Evolutionary conservation across 108 stramenopile genomes (phyloP).

Genomic region (Conticribra guillardii): DNA sequence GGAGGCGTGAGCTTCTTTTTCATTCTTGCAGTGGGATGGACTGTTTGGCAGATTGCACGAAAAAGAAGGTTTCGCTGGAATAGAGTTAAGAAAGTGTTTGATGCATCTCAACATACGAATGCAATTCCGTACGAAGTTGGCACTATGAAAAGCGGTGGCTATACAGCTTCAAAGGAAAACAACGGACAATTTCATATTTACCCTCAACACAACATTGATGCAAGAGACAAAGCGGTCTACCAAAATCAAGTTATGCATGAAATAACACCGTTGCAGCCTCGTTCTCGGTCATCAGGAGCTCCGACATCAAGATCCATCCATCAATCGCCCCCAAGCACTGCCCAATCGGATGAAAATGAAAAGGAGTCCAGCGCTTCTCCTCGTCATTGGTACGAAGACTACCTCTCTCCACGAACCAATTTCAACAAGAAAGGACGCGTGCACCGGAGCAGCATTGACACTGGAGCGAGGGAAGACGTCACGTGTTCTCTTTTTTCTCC

Average conservation of each 20-base stretch:
- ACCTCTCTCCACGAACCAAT: slow-evolving; percentile 25
- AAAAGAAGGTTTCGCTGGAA: neutral
- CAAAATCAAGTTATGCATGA: neutral
- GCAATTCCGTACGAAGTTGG: neutral
- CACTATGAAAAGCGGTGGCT: neutral
- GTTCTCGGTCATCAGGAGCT: neutral
- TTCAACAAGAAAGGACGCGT: neutral
- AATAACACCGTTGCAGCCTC: neutral
- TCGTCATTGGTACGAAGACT: slow-evolving; percentile 45
- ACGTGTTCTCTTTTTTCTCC: slow-evolving; percentile 5
- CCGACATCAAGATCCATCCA: neutral
- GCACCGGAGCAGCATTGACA: neutral
- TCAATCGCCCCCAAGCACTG: neutral
- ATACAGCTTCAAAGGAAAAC: too few species aligned
- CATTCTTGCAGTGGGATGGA: slow-evolving; percentile 18
- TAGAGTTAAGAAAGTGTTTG: neutral
- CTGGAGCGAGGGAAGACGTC: neutral
- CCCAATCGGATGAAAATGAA: neutral
- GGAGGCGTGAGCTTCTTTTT: slow-evolving; percentile 13
- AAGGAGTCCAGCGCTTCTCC: slow-evolving; percentile 2
- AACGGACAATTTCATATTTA: too few species aligned
- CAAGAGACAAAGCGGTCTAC: too few species aligned
- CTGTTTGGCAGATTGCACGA: slow-evolving; percentile 2
- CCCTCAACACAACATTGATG: too few species aligned
- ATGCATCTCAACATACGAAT: neutral